Evolutionary conservation across 2,329 filamentous ascomycete species (phyloP).

Genomic region (Monascus ruber): DNA sequence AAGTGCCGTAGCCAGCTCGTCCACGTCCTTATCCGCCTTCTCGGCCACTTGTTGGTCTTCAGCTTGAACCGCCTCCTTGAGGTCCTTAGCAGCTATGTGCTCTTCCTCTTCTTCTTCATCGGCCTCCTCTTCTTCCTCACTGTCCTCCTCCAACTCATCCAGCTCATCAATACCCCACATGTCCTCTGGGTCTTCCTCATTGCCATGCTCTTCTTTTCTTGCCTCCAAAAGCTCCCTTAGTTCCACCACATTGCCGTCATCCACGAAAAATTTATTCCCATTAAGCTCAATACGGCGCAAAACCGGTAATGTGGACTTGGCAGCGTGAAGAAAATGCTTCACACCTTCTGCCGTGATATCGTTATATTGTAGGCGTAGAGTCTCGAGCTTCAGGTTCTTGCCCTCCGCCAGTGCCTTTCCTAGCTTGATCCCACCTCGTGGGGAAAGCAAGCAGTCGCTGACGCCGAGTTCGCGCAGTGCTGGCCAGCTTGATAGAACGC

Average conservation of each 20-base stretch:
- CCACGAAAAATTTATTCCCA: slow-evolving; percentile 87
- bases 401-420: slow-evolving; percentile 62
- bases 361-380: slow-evolving; percentile 81
- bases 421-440: slow-evolving; percentile 63
- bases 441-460: slow-evolving; percentile 74
- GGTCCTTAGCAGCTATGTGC: slow-evolving; percentile 50
- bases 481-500: slow-evolving; percentile 62
- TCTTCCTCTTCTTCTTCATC: slow-evolving; percentile 57
- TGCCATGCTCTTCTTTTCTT: slow-evolving; percentile 59
- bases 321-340: slow-evolving; percentile 58
- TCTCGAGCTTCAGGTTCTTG: slow-evolving; percentile 67
- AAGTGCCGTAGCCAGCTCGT: slow-evolving; percentile 64
- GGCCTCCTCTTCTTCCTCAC: slow-evolving; percentile 57
- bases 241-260: slow-evolving; percentile 59
- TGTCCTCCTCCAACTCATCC: slow-evolving; percentile 69
- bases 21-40: slow-evolving; percentile 68
- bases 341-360: slow-evolving; percentile 74
- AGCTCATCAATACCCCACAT: slow-evolving; percentile 78
- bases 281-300: slow-evolving; percentile 86
- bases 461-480: slow-evolving; percentile 73
- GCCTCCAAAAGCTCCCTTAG: slow-evolving; percentile 62
- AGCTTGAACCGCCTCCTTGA: slow-evolving; percentile 50
- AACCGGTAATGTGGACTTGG: slow-evolving; percentile 56
- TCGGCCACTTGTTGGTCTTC: slow-evolving; percentile 55
- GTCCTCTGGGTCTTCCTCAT: slow-evolving; percentile 58